Evolutionary conservation across 495 filamentous ascomycete species (phyloP).

Genomic region (Xylaria scruposa): DNA sequence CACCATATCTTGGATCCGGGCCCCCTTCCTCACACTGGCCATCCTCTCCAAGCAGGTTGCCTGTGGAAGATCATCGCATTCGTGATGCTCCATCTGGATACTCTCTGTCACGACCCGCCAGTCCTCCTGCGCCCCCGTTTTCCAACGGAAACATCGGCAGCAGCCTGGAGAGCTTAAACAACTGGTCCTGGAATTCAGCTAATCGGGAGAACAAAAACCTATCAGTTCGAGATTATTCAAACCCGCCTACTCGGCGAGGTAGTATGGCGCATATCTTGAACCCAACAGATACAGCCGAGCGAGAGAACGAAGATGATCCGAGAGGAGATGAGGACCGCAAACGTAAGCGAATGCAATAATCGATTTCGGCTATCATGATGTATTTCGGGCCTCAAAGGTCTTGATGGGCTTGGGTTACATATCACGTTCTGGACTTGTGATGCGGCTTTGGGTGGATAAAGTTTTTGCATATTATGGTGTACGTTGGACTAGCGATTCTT

Average conservation of each 20-base stretch:
- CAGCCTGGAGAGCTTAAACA: constrained; percentile 56
- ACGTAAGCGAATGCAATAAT: constrained; percentile 70
- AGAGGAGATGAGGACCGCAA: constrained; percentile 71
- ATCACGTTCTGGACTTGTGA: constrained; percentile 31
- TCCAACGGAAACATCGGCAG: constrained; percentile 49
- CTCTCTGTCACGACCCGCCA: constrained; percentile 80
- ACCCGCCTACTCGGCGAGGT: constrained; percentile 61
- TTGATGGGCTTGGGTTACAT: constrained; percentile 12
- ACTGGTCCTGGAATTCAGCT: constrained; percentile 60
- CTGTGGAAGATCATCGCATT: constrained; percentile 77
- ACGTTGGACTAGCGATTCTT: constrained; percentile 37
- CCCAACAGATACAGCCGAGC: constrained; percentile 58
- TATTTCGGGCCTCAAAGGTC: constrained; percentile 6
- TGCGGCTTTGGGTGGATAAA: neutral
- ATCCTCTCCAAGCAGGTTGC: constrained; percentile 74
- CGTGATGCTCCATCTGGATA: constrained; percentile 84
- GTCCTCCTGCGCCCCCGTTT: constrained; percentile 64
- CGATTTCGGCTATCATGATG: neutral
- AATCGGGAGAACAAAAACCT: constrained; percentile 53
- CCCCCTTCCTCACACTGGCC: constrained; percentile 83
- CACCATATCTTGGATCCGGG: constrained; percentile 74
- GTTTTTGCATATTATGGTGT: constrained; percentile 32
- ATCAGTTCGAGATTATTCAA: constrained; percentile 58
- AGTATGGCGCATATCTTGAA: constrained; percentile 77
- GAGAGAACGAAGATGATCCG: constrained; percentile 54